Percentiles rank a stretch among this genome's conserved stretches.
These are phyloP conservation scores for Suillus subaureus DNA, from an alignment of 768 basidiomycete genomes.

Conservation along the genomic window DNA sequence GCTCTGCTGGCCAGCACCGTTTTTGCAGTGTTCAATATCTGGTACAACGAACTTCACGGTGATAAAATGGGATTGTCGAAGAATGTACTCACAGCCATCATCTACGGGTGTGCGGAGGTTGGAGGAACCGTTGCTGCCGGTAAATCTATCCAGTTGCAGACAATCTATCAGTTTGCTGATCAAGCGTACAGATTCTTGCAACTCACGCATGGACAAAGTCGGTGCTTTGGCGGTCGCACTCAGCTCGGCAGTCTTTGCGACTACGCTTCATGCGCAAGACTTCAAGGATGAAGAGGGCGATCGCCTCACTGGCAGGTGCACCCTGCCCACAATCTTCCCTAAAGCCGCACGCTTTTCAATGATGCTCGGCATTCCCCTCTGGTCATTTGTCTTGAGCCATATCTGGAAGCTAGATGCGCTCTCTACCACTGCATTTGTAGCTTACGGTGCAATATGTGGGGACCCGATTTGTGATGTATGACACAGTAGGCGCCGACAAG, in stretches of 20 bases:
- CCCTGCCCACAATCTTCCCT: slow-evolving; percentile 48
- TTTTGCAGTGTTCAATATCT: slow-evolving; percentile 28
- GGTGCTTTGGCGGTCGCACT: slow-evolving; percentile 35
- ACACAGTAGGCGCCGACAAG: slow-evolving; percentile 32
- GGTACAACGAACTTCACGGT: slow-evolving; percentile 42
- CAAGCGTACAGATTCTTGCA: slow-evolving; percentile 23
- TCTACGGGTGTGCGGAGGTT: slow-evolving; percentile 38
- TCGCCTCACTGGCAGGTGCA: slow-evolving; percentile 37
- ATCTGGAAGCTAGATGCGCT: slow-evolving; percentile 39
- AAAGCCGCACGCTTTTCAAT: slow-evolving; percentile 36
- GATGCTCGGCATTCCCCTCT: slow-evolving; percentile 36
- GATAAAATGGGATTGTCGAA: slow-evolving; percentile 42
- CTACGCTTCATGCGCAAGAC: slow-evolving; percentile 52
- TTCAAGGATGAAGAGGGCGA: slow-evolving; percentile 49
- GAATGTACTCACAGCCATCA: slow-evolving; percentile 40
- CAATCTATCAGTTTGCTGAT: neutral
- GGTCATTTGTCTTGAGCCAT: slow-evolving; percentile 37
- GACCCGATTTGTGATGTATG: slow-evolving; percentile 32
- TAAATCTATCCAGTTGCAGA: slow-evolving; percentile 17
- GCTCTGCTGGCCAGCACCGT: slow-evolving; percentile 36
- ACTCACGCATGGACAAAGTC: slow-evolving; percentile 24
- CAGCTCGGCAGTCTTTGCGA: slow-evolving; percentile 42
- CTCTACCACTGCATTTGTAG: slow-evolving; percentile 28
- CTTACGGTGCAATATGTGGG: slow-evolving; percentile 38
- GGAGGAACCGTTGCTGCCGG: slow-evolving; percentile 42